Evolutionary conservation across 306 rosid species (phyloP), one percentile per base, ranked within the genome.

Genomic region (Trifolium pratense): DNA sequence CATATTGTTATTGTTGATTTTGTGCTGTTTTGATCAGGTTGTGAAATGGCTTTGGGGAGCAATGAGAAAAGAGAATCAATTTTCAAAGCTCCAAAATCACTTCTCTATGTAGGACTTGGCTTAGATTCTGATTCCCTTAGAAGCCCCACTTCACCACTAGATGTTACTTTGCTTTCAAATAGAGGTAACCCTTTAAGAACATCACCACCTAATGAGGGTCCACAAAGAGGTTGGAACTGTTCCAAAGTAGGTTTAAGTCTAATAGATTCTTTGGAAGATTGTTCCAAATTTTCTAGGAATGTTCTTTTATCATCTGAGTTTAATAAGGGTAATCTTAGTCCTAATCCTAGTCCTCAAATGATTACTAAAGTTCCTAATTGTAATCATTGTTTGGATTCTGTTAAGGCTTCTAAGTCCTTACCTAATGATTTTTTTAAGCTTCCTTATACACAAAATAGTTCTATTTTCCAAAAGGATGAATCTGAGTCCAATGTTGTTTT

Each of bases 141-240:
- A 74, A 93, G 98, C 70, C 98, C 98, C 63, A 93, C 95, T 55
- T 93, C 98, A 49, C 91, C 98, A 42, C 82, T 93, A 15, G 97
- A 89, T 78, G 34, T 82, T 72, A 77, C 86, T 80, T 80, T 86
- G 16, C 83, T 90, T 74, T 84, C 97, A 62, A 86, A 79, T 76
- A 77, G 84, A 31, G 86, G 91, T 34, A 85, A 84, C 78, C 48
- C 88, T 31, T 66, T 79, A 48, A 85, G 85, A 74, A 75, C 87
- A 64, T 57, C 90, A 65, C 71, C 62, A 51, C 16, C 87, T 61
- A 61, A 78, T 5, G 86, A 84, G 70, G 97, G 88, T 4, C 80
- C 78, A 36, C 85, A 88, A 49, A 90, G 84, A 82, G 79, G 84
- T 76, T 90, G 92, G 94, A 87, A 78, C 74, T 78, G 84, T 55